Conservation (phyloP, 139 green algal genomes). For the Picochlorum costavermella region DNA sequence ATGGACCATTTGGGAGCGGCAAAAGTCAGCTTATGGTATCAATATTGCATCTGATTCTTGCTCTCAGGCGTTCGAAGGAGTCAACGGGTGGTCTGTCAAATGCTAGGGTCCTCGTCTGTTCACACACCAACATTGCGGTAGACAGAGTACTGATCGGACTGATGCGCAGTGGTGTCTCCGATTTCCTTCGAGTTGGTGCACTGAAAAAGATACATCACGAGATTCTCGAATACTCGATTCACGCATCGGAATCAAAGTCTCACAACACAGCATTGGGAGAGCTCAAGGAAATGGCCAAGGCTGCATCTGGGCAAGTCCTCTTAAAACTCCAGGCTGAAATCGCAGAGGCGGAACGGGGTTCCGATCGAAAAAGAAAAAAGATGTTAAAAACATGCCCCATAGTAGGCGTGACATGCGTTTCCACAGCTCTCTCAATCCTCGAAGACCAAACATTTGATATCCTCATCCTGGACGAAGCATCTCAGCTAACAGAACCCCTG, state of each 20-base stretch:
- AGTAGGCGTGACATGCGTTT: constrained; percentile 73
- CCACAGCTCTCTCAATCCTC: constrained; percentile 41
- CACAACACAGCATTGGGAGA: constrained; percentile 31
- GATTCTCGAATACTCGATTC: constrained; percentile 63
- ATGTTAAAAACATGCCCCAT: constrained; percentile 48
- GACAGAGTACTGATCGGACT: constrained; percentile 61
- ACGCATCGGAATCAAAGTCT: constrained; percentile 30
- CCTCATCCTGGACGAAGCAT: constrained; percentile 71
- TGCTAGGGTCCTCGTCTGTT: constrained; percentile 56
- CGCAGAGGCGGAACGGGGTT: constrained; percentile 24
- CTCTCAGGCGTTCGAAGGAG: not conserved
- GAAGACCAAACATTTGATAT: constrained; percentile 58
- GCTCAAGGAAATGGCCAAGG: constrained; percentile 50
- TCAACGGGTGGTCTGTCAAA: not conserved
- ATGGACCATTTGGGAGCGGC: constrained; percentile 61
- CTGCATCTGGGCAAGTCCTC: constrained; percentile 9
- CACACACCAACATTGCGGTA: constrained; percentile 84
- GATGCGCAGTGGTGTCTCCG: constrained; percentile 13
- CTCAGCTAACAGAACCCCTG: constrained; percentile 78
- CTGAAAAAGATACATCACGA: constrained; percentile 52
- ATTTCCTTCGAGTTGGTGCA: constrained; percentile 70
- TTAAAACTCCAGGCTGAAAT: constrained; percentile 22
- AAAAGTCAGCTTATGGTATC: constrained; percentile 72
- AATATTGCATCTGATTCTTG: constrained; percentile 54
- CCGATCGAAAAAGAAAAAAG: constrained; percentile 44